Evolutionary conservation across 768 basidiomycete genomes (phyloP).

Genomic region (Clavaria fumosa): DNA sequence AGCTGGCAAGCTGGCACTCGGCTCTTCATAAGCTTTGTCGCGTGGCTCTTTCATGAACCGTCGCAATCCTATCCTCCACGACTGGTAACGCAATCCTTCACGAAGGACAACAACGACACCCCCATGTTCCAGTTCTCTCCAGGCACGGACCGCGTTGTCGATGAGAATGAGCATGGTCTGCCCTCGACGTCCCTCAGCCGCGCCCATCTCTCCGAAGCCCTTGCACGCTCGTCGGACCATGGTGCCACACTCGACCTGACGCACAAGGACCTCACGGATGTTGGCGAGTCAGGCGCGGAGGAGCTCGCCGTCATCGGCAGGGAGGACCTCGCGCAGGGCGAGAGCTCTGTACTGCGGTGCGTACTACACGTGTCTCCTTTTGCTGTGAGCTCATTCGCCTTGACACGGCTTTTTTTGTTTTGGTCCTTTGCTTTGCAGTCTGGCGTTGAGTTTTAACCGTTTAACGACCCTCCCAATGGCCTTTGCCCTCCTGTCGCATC

Average conservation of each 20-base stretch:
- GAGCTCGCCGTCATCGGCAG: conserved; percentile 52
- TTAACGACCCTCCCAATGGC: conserved; percentile 62
- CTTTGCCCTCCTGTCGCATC: conserved; percentile 52
- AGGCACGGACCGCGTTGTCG: no score
- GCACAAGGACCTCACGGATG: conserved; percentile 60
- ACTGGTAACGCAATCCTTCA: no score
- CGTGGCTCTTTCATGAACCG: no score
- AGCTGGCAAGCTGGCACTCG: no score
- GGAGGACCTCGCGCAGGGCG: conserved; percentile 28
- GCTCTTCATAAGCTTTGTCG: no score
- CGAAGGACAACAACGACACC: no score
- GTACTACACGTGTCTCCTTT: conserved; percentile 9
- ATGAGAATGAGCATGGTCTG: no score
- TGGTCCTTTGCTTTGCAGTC: conserved; percentile 43
- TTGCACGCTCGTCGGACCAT: conserved; percentile 51
- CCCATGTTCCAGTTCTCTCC: no score
- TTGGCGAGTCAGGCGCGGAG: conserved; percentile 60
- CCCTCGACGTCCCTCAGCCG: conserved; percentile 8
- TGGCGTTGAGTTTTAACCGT: conserved; percentile 78
- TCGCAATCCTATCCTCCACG: no score
- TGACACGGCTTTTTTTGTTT: not conserved
- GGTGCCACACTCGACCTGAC: conserved; percentile 79
- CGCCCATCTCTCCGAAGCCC: conserved; percentile 44
- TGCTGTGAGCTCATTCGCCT: not conserved
- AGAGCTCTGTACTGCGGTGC: conserved; percentile 46